A percentile compares a stretch with the other conserved stretches of the same genome.
phyloP scores from a whole-genome alignment of 805 yeast species.

The Kuraishia capsulata region DNA sequence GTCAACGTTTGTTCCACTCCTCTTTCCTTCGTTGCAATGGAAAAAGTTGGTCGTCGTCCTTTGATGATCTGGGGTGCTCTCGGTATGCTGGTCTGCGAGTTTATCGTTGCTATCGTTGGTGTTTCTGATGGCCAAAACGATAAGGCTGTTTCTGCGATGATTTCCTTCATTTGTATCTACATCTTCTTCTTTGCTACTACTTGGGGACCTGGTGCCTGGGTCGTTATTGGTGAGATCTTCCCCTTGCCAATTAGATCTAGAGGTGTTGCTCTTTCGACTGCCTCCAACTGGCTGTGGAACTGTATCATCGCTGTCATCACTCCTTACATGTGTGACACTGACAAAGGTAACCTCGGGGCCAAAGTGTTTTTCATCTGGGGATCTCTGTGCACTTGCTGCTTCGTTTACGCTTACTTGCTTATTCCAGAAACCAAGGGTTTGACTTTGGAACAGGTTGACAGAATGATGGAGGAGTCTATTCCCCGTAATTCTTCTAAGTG shows the following conservation, averaged over 20 bases:
- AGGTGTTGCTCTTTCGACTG: constrained; percentile 61
- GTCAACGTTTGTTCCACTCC: constrained; percentile 45
- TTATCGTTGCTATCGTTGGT: constrained; percentile 43
- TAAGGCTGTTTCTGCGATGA: constrained; percentile 23
- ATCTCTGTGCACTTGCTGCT: constrained; percentile 26
- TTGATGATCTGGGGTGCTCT: constrained; percentile 38
- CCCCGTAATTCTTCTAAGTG: constrained; percentile 24
- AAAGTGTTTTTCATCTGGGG: constrained; percentile 75
- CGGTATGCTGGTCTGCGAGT: constrained; percentile 44
- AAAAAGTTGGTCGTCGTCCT: constrained; percentile 49
- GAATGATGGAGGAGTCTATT: constrained; percentile 25
- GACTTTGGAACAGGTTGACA: constrained; percentile 73
- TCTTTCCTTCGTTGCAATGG: constrained; percentile 47
- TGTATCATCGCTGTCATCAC: constrained; percentile 71
- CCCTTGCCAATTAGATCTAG: constrained; percentile 70
- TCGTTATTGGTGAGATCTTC: constrained; percentile 48
- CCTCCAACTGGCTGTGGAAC: constrained; percentile 76
- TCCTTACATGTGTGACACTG: constrained; percentile 61
- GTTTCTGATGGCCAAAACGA: constrained; percentile 17
- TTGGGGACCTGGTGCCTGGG: constrained; percentile 84
- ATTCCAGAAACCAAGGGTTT: constrained; percentile 78
- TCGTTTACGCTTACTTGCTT: constrained; percentile 63
- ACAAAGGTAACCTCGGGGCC: constrained; percentile 50
- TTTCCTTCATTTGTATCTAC: constrained; percentile 43
- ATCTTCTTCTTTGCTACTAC: constrained; percentile 73